A percentile compares a stretch with the other conserved stretches of the same genome.
Evolutionary conservation across 129 eudicot species (phyloP).

Genomic region (Tanacetum coccineum): DNA sequence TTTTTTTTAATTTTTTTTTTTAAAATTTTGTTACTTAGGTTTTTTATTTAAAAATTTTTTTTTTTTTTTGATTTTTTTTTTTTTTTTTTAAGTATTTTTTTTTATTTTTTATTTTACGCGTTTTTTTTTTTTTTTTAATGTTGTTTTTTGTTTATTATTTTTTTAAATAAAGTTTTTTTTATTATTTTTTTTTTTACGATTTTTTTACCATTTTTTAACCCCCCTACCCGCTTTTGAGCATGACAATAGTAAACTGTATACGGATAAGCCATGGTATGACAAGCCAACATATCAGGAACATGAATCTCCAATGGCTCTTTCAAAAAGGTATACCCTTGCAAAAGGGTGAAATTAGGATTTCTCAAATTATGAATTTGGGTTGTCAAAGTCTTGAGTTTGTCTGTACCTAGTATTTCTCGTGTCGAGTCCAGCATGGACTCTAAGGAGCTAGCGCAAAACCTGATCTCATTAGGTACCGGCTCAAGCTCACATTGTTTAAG

Average conservation of each 20-base stretch:
- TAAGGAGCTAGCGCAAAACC: constrained; percentile 39
- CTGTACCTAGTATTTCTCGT: constrained; percentile 27
- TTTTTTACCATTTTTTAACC: too few relatives aligned
- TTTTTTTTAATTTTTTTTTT: too few relatives aligned
- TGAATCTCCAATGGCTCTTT: constrained; percentile 29
- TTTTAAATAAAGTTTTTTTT: too few relatives aligned
- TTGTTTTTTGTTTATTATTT: too few relatives aligned
- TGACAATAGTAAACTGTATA: constrained; percentile 36
- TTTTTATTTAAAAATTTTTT: too few relatives aligned
- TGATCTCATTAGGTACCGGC: constrained; percentile 17
- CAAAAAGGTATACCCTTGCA: constrained; percentile 34
- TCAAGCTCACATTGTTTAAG: constrained; percentile 36
- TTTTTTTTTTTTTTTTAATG: too few relatives aligned
- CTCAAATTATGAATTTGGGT: constrained; percentile 24
- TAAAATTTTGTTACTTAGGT: too few relatives aligned
- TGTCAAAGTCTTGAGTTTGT: constrained; percentile 26
- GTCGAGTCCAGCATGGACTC: constrained; percentile 36
- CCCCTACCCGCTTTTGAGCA: constrained; percentile 35
- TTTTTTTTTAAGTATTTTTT: too few relatives aligned
- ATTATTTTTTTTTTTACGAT: too few relatives aligned
- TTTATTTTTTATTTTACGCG: too few relatives aligned
- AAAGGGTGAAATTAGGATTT: constrained; percentile 11
- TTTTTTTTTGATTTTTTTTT: too few relatives aligned
- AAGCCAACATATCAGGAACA: constrained; percentile 28
- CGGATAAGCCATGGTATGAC: constrained; percentile 43